Percentiles rank a stretch among this genome's conserved stretches.
phyloP scores from a whole-genome alignment of 164 flowering plant species.

The Piper longum region DNA sequence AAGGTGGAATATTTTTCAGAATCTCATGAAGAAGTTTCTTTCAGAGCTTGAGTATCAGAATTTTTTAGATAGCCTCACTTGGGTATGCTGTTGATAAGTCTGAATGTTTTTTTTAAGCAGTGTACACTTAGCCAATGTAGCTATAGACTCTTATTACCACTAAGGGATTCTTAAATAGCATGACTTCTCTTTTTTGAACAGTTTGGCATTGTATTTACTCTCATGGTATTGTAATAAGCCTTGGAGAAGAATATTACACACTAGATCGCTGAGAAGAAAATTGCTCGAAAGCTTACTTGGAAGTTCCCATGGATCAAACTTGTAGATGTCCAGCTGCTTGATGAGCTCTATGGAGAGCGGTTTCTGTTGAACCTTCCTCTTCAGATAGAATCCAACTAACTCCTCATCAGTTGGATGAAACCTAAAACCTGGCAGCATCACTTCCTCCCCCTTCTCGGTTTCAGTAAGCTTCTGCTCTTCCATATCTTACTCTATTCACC shows the following conservation, averaged over 20 bases:
- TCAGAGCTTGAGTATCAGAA: no score
- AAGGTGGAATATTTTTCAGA: no score
- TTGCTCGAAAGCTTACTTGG: constrained; percentile 38
- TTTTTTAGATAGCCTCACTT: no score
- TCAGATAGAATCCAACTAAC: constrained; percentile 62
- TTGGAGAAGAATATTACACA: neutral
- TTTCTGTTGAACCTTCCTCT: constrained; percentile 52
- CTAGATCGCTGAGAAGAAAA: neutral
- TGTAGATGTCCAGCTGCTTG: constrained; percentile 64
- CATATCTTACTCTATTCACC: constrained; percentile 11
- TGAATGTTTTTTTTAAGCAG: no score
- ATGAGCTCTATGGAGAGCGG: constrained; percentile 60
- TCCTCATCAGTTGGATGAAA: constrained; percentile 89
- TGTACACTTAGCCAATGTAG: no score
- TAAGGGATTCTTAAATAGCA: no score
- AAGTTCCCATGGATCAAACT: constrained; percentile 81
- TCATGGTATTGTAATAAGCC: neutral
- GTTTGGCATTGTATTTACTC: no score
- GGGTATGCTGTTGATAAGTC: no score
- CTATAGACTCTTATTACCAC: no score
- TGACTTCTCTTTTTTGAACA: no score
- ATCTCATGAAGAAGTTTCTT: no score
- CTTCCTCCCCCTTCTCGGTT: constrained; percentile 36
- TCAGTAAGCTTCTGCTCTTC: constrained; percentile 23
- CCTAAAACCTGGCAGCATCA: constrained; percentile 63